These are phyloP conservation scores for Lichenothelia convexa DNA, from an alignment of 495 filamentous ascomycete species.

Conservation along the genomic window DNA sequence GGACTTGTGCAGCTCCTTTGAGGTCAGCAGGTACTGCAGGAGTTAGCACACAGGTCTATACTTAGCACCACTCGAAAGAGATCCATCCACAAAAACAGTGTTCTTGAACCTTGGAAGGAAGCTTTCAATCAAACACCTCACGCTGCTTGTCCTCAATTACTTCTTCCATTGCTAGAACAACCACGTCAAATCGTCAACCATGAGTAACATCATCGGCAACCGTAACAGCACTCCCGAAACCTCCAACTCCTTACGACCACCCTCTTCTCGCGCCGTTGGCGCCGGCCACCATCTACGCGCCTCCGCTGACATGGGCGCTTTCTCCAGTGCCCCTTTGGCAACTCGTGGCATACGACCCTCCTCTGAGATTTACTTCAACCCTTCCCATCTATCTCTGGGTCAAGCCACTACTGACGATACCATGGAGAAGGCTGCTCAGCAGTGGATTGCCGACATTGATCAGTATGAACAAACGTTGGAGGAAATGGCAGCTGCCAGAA, in stretches of 20 bases:
- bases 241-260: constrained; percentile 64
- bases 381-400: constrained; percentile 39
- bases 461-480: constrained; percentile 94
- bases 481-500: constrained; percentile 93
- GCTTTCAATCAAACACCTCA: too few relatives aligned
- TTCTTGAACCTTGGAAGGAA: too few relatives aligned
- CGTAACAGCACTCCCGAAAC: constrained; percentile 96
- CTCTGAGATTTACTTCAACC: constrained; percentile 80
- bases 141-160: too few relatives aligned
- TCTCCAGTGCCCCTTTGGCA: constrained; percentile 53
- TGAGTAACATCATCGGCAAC: constrained; percentile 51
- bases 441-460: constrained; percentile 98
- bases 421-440: constrained; percentile 82
- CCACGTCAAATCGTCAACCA: too few relatives aligned
- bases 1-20: too few relatives aligned
- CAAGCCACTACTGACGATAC: constrained; percentile 63
- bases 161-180: too few relatives aligned
- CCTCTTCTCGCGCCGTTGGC: constrained; percentile 60
- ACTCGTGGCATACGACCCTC: constrained; percentile 75
- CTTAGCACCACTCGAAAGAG: too few relatives aligned
- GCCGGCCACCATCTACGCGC: constrained; percentile 77
- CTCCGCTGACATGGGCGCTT: constrained; percentile 89
- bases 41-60: too few relatives aligned
- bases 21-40: too few relatives aligned
- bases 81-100: too few relatives aligned